These are phyloP conservation scores for Chamaenerion angustifolium DNA, from an alignment of 345 rosid genomes.

Conservation along the genomic window DNA sequence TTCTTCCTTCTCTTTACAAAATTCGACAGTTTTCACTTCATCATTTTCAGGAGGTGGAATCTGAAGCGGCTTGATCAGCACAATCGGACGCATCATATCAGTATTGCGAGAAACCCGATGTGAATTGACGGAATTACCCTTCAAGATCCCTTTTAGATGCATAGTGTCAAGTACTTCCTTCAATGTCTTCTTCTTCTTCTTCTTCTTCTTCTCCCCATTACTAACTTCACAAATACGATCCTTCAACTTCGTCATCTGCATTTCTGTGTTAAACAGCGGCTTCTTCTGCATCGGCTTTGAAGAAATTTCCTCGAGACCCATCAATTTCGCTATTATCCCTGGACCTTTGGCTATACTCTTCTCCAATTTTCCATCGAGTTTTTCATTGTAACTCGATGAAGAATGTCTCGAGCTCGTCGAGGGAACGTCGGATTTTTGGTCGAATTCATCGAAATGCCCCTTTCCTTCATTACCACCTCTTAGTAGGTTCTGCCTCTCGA, in stretches of 20 bases:
- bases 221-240: slow-evolving; percentile 17
- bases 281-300: slow-evolving; percentile 20
- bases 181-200: slow-evolving; percentile 18
- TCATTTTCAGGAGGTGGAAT: neutral
- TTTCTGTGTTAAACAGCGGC: slow-evolving; percentile 15
- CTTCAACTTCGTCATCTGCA: slow-evolving; percentile 21
- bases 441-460: slow-evolving; percentile 4
- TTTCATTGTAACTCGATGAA: slow-evolving; percentile 17
- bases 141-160: slow-evolving; percentile 31
- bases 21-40: neutral
- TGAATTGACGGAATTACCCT: slow-evolving; percentile 16
- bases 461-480: slow-evolving; percentile 9
- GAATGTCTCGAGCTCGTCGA: slow-evolving; percentile 60
- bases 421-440: slow-evolving; percentile 35
- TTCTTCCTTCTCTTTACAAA: slow-evolving; percentile 10
- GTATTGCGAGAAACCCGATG: neutral
- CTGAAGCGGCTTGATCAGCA: slow-evolving; percentile 45
- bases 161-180: slow-evolving; percentile 36
- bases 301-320: slow-evolving; percentile 73
- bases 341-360: slow-evolving; percentile 26
- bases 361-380: slow-evolving; percentile 21
- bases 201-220: too few relatives aligned
- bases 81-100: slow-evolving; percentile 30
- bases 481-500: slow-evolving; percentile 47
- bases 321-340: slow-evolving; percentile 73